Conservation (phyloP, 345 rosid genomes). For the Bretschneidera sinensis region DNA sequence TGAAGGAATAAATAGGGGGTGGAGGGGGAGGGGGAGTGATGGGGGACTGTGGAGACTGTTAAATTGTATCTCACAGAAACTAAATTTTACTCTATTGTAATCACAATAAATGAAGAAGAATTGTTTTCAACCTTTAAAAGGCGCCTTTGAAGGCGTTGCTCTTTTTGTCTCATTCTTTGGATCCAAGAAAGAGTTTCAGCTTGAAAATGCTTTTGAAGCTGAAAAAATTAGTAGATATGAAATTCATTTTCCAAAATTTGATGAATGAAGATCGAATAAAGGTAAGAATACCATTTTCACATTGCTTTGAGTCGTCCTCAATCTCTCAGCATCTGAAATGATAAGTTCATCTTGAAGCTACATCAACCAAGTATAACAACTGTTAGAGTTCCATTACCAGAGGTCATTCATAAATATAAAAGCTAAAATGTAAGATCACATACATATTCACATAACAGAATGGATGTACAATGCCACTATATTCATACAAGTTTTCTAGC, state of each 20-base stretch:
- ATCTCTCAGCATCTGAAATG: conserved; percentile 88
- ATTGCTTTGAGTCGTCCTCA: conserved; percentile 78
- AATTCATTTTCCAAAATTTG: conserved; percentile 15
- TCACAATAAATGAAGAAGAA: neutral
- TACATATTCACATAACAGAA: neutral
- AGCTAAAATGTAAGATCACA: no score
- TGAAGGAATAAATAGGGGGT: no score
- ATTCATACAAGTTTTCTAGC: no score
- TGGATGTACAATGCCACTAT: no score
- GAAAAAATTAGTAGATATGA: conserved; percentile 20
- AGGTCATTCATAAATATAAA: no score
- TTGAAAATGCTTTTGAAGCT: conserved; percentile 98
- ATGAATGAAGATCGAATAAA: neutral
- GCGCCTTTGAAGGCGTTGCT: conserved; percentile 92
- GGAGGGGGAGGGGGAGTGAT: no score
- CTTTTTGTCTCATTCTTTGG: conserved; percentile 85
- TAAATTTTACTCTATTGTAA: neutral
- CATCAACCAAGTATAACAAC: conserved; percentile 15
- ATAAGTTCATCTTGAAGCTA: conserved; percentile 75
- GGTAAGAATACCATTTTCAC: conserved; percentile 82
- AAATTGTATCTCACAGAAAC: neutral
- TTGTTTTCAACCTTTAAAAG: conserved; percentile 63
- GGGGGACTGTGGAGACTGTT: neutral
- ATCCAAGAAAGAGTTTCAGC: conserved; percentile 90
- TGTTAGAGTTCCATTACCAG: neutral